These are phyloP conservation scores for Physcia stellaris DNA, from an alignment of 495 filamentous ascomycete species.

Conservation along the genomic window DNA sequence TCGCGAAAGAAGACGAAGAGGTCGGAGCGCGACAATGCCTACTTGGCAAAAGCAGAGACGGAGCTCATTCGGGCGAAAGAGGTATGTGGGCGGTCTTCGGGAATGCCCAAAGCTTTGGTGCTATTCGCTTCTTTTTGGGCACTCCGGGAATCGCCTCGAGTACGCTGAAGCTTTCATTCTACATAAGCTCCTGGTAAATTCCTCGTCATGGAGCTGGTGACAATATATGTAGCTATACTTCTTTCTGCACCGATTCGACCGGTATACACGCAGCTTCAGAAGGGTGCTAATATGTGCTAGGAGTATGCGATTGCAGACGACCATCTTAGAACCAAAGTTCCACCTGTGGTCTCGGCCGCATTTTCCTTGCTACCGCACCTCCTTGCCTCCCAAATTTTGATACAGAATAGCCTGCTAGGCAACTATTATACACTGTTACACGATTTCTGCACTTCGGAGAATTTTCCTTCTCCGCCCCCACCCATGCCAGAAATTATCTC, in stretches of 20 bases:
- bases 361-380: slow-evolving; percentile 73
- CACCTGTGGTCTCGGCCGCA: slow-evolving; percentile 56
- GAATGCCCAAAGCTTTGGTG: too few species aligned
- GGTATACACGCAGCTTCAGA: not conserved
- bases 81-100: too few species aligned
- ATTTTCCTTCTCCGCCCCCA: slow-evolving; percentile 61
- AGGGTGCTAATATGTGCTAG: slow-evolving; percentile 28
- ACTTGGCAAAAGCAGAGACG: slow-evolving; percentile 62
- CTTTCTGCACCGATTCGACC: not conserved
- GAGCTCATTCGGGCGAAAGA: slow-evolving; percentile 56
- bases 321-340: slow-evolving; percentile 60
- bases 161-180: too few species aligned
- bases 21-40: slow-evolving; percentile 63
- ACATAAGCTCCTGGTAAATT: too few species aligned
- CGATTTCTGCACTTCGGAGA: slow-evolving; percentile 57
- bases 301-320: slow-evolving; percentile 76
- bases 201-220: too few species aligned
- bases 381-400: slow-evolving; percentile 56
- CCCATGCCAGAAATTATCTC: slow-evolving; percentile 57
- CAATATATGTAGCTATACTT: too few species aligned
- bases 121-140: too few species aligned
- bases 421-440: slow-evolving; percentile 76
- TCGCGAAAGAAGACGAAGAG: slow-evolving; percentile 56
- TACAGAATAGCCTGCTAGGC: slow-evolving; percentile 73
- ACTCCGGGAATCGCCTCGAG: too few species aligned